Evolutionary conservation across 2,329 filamentous ascomycete species (phyloP).

Genomic region (Fusarium sp.): DNA sequence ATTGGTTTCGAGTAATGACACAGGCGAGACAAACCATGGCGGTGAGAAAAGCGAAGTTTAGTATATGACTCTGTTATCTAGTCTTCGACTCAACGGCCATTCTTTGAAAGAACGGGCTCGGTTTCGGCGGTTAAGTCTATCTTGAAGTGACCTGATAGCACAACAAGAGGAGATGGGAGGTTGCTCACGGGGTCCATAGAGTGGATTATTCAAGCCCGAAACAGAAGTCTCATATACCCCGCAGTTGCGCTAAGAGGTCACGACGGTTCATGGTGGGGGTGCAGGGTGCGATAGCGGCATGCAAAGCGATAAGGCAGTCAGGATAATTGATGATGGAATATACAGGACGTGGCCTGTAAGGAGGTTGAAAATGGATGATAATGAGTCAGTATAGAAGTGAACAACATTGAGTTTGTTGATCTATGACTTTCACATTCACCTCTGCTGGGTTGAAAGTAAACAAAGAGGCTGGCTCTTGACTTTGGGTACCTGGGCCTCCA

Average conservation of each 20-base stretch:
- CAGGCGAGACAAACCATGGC: constrained; percentile 6
- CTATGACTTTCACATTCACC: not conserved
- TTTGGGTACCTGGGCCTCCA: constrained; percentile 21
- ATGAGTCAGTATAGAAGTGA: not conserved
- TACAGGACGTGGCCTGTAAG: not conserved
- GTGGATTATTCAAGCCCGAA: constrained; percentile 34
- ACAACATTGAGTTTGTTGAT: not conserved
- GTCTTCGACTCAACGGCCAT: not conserved
- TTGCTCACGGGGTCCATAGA: constrained; percentile 40
- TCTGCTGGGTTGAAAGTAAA: not conserved
- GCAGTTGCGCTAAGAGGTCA: constrained; percentile 44
- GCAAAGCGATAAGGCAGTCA: constrained; percentile 35
- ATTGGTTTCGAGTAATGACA: not conserved
- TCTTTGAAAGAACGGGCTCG: not conserved
- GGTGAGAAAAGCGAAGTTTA: constrained; percentile 20
- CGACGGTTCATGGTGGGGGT: constrained; percentile 41
- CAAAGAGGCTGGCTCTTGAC: not conserved
- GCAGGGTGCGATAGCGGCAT: constrained; percentile 41
- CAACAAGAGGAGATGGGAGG: constrained; percentile 26
- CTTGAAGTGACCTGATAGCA: constrained; percentile 23
- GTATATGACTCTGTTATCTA: constrained; percentile 3
- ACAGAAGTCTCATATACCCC: constrained; percentile 40
- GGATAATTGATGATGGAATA: constrained; percentile 2
- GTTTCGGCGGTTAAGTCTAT: constrained; percentile 29
- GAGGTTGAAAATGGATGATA: not conserved